A percentile compares a stretch with the other conserved stretches of the same genome.
phyloP scores from a whole-genome alignment of 352 stramenopile species.

The Globisporangium cylindrosporum region DNA sequence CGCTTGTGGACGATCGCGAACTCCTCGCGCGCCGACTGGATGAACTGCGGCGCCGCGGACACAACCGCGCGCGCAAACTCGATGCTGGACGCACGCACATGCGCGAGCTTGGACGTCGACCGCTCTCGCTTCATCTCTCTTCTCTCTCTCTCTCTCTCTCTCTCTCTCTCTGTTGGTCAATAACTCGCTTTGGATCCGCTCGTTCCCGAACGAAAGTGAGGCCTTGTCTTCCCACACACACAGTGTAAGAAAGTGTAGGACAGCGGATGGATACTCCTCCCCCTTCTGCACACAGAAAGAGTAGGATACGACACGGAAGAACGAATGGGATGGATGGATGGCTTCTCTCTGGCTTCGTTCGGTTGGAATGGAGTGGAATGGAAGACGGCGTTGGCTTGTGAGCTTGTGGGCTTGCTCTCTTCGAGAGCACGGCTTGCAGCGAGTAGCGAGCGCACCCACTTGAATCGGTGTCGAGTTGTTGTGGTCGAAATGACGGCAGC shows the following conservation, averaged over 20 bases:
- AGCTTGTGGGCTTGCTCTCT: background rate
- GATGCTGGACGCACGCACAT: slow-evolving; percentile 20
- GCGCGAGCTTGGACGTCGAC: slow-evolving; percentile 26
- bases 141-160: slow-evolving; percentile 1
- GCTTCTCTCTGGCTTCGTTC: background rate
- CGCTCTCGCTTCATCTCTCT: slow-evolving; percentile 46
- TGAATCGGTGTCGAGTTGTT: background rate
- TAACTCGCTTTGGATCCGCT: background rate
- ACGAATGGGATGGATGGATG: background rate
- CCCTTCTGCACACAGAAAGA: background rate
- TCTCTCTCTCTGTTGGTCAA: background rate
- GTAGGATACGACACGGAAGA: background rate
- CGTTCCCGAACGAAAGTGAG: slow-evolving; percentile 1
- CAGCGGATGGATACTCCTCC: background rate
- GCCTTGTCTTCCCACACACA: background rate
- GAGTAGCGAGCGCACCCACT: background rate
- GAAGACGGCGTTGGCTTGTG: background rate
- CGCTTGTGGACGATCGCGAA: slow-evolving; percentile 41
- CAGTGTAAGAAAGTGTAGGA: background rate
- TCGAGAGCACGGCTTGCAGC: no score
- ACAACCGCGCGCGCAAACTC: slow-evolving; percentile 15
- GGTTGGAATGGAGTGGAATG: background rate
- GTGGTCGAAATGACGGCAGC: background rate
- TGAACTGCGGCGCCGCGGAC: slow-evolving; percentile 9
- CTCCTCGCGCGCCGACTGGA: slow-evolving; percentile 23